Conservation (phyloP, 495 filamentous ascomycete species). For the Parathielavia hyrcaniae region DNA sequence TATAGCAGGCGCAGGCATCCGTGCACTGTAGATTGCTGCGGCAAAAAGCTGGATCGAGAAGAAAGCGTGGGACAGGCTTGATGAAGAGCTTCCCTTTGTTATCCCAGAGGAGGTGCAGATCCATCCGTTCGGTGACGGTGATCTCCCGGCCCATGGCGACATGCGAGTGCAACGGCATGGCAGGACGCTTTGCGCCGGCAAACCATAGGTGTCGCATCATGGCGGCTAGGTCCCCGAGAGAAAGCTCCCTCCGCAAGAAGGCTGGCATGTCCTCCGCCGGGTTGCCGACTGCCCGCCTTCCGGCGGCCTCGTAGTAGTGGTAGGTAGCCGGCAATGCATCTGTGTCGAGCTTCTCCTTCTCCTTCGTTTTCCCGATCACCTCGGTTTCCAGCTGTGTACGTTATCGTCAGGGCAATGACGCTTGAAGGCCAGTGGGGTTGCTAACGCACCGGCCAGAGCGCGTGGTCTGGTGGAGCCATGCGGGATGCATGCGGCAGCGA, state of each 20-base stretch:
- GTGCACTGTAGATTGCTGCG: slow-evolving; percentile 12
- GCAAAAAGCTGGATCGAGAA: slow-evolving; percentile 12
- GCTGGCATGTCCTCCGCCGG: slow-evolving; percentile 12
- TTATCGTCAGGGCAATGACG: slow-evolving; percentile 4
- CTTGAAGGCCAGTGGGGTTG: background rate
- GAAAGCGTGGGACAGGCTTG: slow-evolving; percentile 20
- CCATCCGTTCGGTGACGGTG: slow-evolving; percentile 18
- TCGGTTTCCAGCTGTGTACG: slow-evolving; percentile 12
- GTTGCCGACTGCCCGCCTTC: slow-evolving; percentile 12
- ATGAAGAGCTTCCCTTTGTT: slow-evolving; percentile 15
- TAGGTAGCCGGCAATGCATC: slow-evolving; percentile 18
- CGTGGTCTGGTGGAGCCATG: slow-evolving; percentile 7
- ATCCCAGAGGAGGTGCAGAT: slow-evolving; percentile 23
- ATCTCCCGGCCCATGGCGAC: slow-evolving; percentile 10
- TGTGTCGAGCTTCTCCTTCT: slow-evolving; percentile 1
- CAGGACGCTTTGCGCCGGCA: slow-evolving; percentile 16
- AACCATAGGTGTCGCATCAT: slow-evolving; percentile 20
- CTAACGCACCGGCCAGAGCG: slow-evolving; percentile 11
- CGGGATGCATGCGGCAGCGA: background rate
- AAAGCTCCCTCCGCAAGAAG: slow-evolving; percentile 16
- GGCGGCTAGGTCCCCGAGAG: slow-evolving; percentile 12
- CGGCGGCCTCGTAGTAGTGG: slow-evolving; percentile 9
- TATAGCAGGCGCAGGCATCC: background rate
- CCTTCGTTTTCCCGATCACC: slow-evolving; percentile 3
- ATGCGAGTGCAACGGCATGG: slow-evolving; percentile 12